These are phyloP conservation scores for Spencermartinsiella ligniputridi DNA, from an alignment of 1,139 yeast genomes.

Conservation along the genomic window DNA sequence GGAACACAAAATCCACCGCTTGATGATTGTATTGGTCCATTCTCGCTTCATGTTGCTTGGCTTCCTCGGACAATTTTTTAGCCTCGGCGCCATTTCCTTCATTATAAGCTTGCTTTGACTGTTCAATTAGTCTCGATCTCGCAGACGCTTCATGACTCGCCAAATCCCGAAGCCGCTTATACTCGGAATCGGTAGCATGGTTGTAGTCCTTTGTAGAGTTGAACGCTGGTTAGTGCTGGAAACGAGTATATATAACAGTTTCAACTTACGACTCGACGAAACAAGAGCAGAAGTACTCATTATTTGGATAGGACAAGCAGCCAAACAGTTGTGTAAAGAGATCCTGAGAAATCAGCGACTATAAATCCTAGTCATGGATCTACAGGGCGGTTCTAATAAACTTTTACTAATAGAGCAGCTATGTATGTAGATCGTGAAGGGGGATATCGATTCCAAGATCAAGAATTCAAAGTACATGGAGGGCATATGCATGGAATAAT, in stretches of 20 bases:
- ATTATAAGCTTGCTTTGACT: slow-evolving; percentile 75
- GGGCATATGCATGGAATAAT: too few species aligned
- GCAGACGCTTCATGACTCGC: slow-evolving; percentile 66
- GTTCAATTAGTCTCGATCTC: slow-evolving; percentile 51
- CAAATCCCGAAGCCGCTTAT: slow-evolving; percentile 56
- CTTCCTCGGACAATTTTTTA: slow-evolving; percentile 63
- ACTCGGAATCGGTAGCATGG: slow-evolving; percentile 42
- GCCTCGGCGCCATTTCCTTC: slow-evolving; percentile 71
- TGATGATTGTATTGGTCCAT: slow-evolving; percentile 69
- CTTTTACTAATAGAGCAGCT: too few species aligned
- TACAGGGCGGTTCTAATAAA: too few species aligned
- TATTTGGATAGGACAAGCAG: too few species aligned
- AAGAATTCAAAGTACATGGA: too few species aligned
- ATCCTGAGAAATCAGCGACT: too few species aligned
- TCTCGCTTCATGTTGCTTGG: slow-evolving; percentile 52
- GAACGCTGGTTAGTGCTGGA: neutral
- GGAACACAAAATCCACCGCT: slow-evolving; percentile 89
- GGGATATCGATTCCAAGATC: too few species aligned
- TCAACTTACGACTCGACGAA: slow-evolving; percentile 10
- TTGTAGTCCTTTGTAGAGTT: slow-evolving; percentile 31
- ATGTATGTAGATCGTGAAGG: too few species aligned
- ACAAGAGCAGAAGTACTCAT: slow-evolving; percentile 24
- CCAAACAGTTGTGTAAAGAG: too few species aligned
- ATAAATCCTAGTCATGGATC: too few species aligned
- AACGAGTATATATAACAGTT: neutral